These are phyloP conservation scores for Akanthomyces uredinophilus DNA, from an alignment of 2,329 filamentous ascomycete species.

Conservation along the genomic window DNA sequence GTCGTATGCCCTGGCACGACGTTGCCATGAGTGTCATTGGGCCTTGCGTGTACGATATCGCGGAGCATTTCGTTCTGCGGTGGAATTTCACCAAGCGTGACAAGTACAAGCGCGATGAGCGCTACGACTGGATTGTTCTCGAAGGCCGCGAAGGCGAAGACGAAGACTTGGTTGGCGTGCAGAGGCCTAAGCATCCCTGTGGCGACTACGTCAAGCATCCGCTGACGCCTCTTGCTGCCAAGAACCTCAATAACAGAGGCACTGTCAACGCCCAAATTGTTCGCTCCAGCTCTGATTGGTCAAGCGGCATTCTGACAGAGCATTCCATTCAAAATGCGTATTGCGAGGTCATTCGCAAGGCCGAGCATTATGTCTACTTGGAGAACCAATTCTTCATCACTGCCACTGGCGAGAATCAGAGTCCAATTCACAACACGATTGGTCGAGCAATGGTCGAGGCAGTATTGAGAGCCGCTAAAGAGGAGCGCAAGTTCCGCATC, in stretches of 20 bases:
- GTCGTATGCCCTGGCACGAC: slow-evolving; percentile 98
- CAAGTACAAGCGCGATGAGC: slow-evolving; percentile 87
- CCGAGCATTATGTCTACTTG: slow-evolving; percentile 92
- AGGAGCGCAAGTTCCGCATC: slow-evolving; percentile 81
- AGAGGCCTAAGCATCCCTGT: slow-evolving; percentile 82
- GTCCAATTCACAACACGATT: slow-evolving; percentile 81
- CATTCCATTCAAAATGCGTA: slow-evolving; percentile 88
- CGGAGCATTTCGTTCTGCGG: slow-evolving; percentile 87
- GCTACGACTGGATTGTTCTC: slow-evolving; percentile 80
- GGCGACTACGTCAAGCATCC: slow-evolving; percentile 85
- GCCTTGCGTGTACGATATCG: slow-evolving; percentile 86
- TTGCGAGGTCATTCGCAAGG: slow-evolving; percentile 75
- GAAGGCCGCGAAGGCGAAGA: slow-evolving; percentile 70
- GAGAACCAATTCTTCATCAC: slow-evolving; percentile 99
- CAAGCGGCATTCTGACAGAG: slow-evolving; percentile 79
- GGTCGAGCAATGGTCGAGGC: slow-evolving; percentile 89
- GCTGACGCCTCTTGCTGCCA: slow-evolving; percentile 60
- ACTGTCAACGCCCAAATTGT: slow-evolving; percentile 78
- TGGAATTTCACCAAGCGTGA: slow-evolving; percentile 98
- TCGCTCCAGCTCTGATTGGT: slow-evolving; percentile 91
- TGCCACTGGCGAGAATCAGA: slow-evolving; percentile 82
- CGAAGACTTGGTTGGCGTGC: slow-evolving; percentile 82
- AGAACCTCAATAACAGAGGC: slow-evolving; percentile 60
- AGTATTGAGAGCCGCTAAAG: slow-evolving; percentile 72
- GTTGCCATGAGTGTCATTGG: slow-evolving; percentile 89